Evolutionary conservation across 2,329 filamentous ascomycete species (phyloP), one percentile per base, ranked within the genome.

Genomic region (Botrytis cinerea): DNA sequence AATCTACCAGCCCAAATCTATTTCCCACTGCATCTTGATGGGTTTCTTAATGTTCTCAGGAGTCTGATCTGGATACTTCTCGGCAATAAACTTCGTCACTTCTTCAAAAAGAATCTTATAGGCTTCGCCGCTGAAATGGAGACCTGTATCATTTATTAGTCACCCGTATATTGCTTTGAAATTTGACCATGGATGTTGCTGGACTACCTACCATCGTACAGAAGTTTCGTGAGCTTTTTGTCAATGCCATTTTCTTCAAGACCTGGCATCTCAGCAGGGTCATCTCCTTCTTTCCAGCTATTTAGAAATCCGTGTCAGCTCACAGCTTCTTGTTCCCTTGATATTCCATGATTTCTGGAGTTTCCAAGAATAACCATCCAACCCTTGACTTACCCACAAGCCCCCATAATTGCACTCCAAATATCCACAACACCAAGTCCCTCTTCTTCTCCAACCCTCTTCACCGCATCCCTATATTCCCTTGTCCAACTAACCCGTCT

Each of bases 391-490:
- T 59, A 72, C 70, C 61, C 70, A 67, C 70, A 67, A 38, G 87
- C 86, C 73, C 88, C 85, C 90, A 97, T 93, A 78, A 97, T 87
- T 0, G 88, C 88, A 75, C 88, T 87, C 89, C 93, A 96, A 1
- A 98, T 85, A 82, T 98, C 93, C 25, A 97, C 83, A 1, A 95
- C 87, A 0, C 89, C 86, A 2, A 95, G 76, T 8, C 82, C 73
- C 5, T 61, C 51, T 60, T 79, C 73, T 35, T 74, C 75, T 1
- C 78, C 78, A 86, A 89, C 79, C 85, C 97, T 82, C 78, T 85
- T 82, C 83, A 93, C 80, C 83, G 90, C 83, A 81, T 86, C 79
- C 82, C 89, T 80, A 82, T 93, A 82, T 85, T 93, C 85, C 83
- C 86, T 78, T 35, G 88, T 86, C 76, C 84, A 87, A 78, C 85